Evolutionary conservation across 2,329 filamentous ascomycete species (phyloP).

Genomic region (Diaporthe destruens): DNA sequence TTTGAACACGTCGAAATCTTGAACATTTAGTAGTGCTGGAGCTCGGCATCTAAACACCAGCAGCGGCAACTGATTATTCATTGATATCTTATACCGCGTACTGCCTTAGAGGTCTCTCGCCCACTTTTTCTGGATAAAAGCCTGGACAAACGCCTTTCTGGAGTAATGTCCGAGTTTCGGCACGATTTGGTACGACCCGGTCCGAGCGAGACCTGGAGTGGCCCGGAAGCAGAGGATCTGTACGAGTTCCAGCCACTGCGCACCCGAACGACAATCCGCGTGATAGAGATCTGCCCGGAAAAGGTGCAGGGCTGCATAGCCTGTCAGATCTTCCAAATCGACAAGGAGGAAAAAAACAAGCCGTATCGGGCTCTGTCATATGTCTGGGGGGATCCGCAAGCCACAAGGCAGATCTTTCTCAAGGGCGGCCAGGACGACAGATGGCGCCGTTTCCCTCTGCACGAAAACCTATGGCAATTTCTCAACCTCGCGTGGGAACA

Average conservation of each 20-base stretch:
- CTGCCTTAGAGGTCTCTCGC: too few species aligned
- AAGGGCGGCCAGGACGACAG: not conserved
- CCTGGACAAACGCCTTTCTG: too few species aligned
- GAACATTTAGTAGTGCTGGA: too few species aligned
- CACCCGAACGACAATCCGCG: not conserved
- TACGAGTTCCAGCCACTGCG: not conserved
- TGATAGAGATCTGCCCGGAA: not conserved
- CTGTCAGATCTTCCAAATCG: not conserved
- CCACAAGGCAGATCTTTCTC: slow-evolving; percentile 37
- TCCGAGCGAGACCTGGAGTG: too few species aligned
- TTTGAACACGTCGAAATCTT: too few species aligned
- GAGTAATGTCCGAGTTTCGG: not conserved
- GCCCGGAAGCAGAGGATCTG: not conserved
- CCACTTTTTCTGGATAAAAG: too few species aligned
- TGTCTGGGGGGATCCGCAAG: not conserved
- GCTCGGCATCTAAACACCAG: too few species aligned
- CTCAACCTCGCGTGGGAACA: not conserved
- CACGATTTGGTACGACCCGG: not conserved
- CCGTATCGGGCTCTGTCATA: slow-evolving; percentile 7
- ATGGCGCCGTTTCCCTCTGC: not conserved
- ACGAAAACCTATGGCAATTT: slow-evolving; percentile 9
- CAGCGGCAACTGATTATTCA: too few species aligned
- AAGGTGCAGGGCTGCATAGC: slow-evolving; percentile 3
- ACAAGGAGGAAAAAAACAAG: not conserved
- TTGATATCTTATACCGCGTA: too few species aligned